Evolutionary conservation across 345 rosid species (phyloP), one percentile per base, ranked within the genome.

Genomic region (Moringa oleifera): DNA sequence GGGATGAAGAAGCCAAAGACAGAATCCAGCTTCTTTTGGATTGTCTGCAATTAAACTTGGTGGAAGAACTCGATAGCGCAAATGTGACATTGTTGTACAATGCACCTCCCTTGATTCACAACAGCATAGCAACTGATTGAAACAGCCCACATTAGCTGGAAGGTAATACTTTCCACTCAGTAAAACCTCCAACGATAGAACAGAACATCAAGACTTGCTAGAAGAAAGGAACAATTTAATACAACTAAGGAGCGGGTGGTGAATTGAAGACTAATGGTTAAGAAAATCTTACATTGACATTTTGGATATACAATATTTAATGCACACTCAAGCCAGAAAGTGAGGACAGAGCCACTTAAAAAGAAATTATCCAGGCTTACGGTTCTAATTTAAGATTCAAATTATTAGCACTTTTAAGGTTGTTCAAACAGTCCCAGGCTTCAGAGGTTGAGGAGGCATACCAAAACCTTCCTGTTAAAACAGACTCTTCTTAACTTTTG

Each of bases 1-100:
- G 52, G 96, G 96, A 75, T 86, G 96, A 72, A 89, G 83, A 73
- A 89, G 85, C 93, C 85, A 83, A 69, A 86, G 89, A 70, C 93
- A 89, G 75, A 83, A 86, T 51, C 89, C 96, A 70, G 93, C 85
- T 77, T 84, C 96, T 71, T 61, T 82, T 0, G 80, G 69, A 70
- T 75, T 73, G 73, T 75, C 80, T 31, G 85, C 84, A 62, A 86
- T 87, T 79, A 89, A 84, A 45, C 55, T 57, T 60, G 87, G 74
- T 22, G 93, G 91, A 41, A 89, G 87, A 71, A 84, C 77, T 59
- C 89, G 75, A 57, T 64, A 73, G 59, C 71, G 80, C 82, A 89
- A 74, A 73, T 81, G 82, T 53, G 65, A 68, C 93, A 86, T 89
- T 65, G 62, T 64, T 50, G 75, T 70, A 66, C 75, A 65, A 71